Base-by-base conservation (phyloP, 768 basidiomycete species). In the Mrakia hoshinonis region DNA sequence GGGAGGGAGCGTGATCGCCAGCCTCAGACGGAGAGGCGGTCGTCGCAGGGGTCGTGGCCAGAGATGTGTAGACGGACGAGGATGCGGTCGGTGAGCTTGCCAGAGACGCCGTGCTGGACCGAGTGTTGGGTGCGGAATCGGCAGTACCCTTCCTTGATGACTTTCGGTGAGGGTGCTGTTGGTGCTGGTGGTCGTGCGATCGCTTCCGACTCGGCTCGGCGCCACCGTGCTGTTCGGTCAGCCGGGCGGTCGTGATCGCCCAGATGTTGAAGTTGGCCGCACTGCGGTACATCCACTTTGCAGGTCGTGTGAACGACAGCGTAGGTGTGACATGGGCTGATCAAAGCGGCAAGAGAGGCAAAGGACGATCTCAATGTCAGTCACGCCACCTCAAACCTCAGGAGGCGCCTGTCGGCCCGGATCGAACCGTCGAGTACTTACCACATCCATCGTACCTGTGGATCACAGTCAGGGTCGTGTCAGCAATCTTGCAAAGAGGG, bases 381-480 rank as follows among this genome's bases (percentile, higher is more conserved):
- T n/a, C n/a, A n/a, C n/a, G n/a, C n/a, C n/a, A n/a, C n/a, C n/a
- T n/a, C n/a, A n/a, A n/a, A n/a, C n/a, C n/a, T n/a, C n/a, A n/a
- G n/a, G n/a, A n/a, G n/a, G n/a, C n/a, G n/a, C n/a, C n/a, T n/a
- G n/a, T n/a, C n/a, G n/a, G n/a, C n/a, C n/a, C n/a, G n/a, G n/a
- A n/a, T n/a, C n/a, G n/a, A n/a, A n/a, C n/a, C n/a, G n/a, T n/a
- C n/a, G n/a, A n/a, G n/a, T n/a, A n/a, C n/a, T n/a, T n/a, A n/a
- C n/a, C n/a, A n/a, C n/a, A 63, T 24, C 36, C 55, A 48, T 55
- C 93, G 77, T 93, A 95, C 2, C 96, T 86, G 79, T 96, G 93
- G 15, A 97, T n/a, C n/a, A n/a, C n/a, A n/a, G n/a, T n/a, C n/a
- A n/a, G n/a, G n/a, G n/a, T n/a, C n/a, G n/a, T n/a, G n/a, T n/a